phyloP scores from a whole-genome alignment of 169 alveolate species.

The Plasmodium relictum region DNA sequence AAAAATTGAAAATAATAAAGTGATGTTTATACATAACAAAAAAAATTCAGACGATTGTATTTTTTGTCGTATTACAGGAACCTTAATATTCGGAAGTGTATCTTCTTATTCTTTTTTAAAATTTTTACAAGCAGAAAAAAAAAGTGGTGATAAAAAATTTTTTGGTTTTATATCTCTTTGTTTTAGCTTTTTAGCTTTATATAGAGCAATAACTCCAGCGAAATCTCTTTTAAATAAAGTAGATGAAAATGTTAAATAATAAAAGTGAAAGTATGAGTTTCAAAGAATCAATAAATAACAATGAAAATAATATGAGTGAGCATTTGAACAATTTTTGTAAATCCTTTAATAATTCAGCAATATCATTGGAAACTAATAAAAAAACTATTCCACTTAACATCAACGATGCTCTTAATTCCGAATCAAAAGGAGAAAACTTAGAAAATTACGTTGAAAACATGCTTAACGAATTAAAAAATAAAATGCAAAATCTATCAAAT shows the following conservation, averaged over 20 bases:
- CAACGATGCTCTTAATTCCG: neutral
- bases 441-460: slow-evolving; percentile 72
- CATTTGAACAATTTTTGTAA: slow-evolving; percentile 5
- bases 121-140: slow-evolving; percentile 57
- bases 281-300: slow-evolving; percentile 12
- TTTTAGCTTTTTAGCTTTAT: slow-evolving; percentile 36
- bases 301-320: slow-evolving; percentile 20
- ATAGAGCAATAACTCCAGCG: slow-evolving; percentile 69
- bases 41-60: slow-evolving; percentile 52
- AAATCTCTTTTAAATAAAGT: slow-evolving; percentile 22
- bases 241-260: slow-evolving; percentile 11
- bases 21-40: slow-evolving; percentile 18
- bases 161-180: slow-evolving; percentile 48
- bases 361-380: neutral
- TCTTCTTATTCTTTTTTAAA: slow-evolving; percentile 65
- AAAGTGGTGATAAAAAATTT: slow-evolving; percentile 37
- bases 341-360: slow-evolving; percentile 2
- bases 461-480: slow-evolving; percentile 57
- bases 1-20: neutral
- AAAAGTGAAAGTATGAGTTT: neutral
- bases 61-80: slow-evolving; percentile 69
- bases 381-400: neutral
- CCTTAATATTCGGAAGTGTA: slow-evolving; percentile 58
- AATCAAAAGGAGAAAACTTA: slow-evolving; percentile 29
- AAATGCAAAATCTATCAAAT: slow-evolving; percentile 68